phyloP scores from a whole-genome alignment of 176 grass and related monocot genomes.

The Triticum turgidum region DNA sequence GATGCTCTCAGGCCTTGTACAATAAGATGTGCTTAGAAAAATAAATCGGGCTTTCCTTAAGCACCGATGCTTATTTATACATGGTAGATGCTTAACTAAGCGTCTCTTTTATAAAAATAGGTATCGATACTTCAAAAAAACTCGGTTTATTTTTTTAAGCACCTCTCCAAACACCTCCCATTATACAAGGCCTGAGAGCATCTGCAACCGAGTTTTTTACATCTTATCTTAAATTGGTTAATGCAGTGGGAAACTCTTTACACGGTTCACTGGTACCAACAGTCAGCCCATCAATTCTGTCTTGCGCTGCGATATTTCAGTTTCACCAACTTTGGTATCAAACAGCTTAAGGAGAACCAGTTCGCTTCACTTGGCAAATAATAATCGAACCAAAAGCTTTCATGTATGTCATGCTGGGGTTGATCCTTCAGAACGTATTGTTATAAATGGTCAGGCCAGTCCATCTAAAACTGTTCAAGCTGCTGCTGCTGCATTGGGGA shows the following conservation, averaged over 20 bases:
- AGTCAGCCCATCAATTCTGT: slow-evolving; percentile 25
- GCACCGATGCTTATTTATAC: too few relatives aligned
- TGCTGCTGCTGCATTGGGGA: not conserved
- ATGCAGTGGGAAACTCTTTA: slow-evolving; percentile 29
- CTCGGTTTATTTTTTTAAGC: too few relatives aligned
- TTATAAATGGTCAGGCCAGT: slow-evolving; percentile 11
- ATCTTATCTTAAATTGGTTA: slow-evolving; percentile 6
- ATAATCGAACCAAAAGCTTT: slow-evolving; percentile 16
- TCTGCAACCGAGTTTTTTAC: too few relatives aligned
- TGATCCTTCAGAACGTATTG: not conserved
- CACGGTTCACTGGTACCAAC: slow-evolving; percentile 16
- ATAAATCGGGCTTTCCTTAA: too few relatives aligned
- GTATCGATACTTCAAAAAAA: too few relatives aligned
- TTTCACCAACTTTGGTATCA: slow-evolving; percentile 9
- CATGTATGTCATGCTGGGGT: slow-evolving; percentile 30
- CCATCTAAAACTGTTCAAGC: slow-evolving; percentile 5
- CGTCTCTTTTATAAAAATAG: too few relatives aligned
- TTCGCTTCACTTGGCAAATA: slow-evolving; percentile 23
- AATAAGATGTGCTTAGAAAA: too few relatives aligned
- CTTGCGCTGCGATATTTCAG: slow-evolving; percentile 6
- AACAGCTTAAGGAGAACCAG: slow-evolving; percentile 13
- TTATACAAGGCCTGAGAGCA: too few relatives aligned
- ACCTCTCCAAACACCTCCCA: too few relatives aligned
- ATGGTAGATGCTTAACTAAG: too few relatives aligned
- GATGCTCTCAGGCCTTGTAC: too few relatives aligned